phyloP scores from a whole-genome alignment of 2,329 filamentous ascomycete genomes.

The Corniculantispora saksenae region DNA sequence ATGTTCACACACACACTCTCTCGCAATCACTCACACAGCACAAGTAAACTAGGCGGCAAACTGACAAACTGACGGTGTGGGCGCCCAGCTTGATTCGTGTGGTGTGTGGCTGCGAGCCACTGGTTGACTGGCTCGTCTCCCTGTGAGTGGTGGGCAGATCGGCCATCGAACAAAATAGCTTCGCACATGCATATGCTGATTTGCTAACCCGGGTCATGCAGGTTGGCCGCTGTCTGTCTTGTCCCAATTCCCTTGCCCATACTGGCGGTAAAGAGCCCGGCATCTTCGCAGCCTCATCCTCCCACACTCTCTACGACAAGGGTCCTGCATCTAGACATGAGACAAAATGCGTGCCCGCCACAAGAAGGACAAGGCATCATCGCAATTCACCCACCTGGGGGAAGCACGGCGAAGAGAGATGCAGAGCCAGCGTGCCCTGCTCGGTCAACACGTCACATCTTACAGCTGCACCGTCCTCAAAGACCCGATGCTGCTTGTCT shows the following conservation, averaged over 20 bases:
- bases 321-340: slow-evolving; percentile 1
- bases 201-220: neutral
- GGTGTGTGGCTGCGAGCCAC: neutral
- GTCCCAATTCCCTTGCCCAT: neutral
- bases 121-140: neutral
- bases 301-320: neutral
- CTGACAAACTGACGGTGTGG: slow-evolving; percentile 3
- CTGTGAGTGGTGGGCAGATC: neutral
- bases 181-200: neutral
- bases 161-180: neutral
- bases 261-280: slow-evolving; percentile 4
- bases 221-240: neutral
- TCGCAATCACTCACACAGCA: neutral
- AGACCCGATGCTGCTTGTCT: neutral
- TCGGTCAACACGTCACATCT: neutral
- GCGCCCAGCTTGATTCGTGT: neutral
- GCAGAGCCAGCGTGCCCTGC: neutral
- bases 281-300: neutral
- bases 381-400: neutral
- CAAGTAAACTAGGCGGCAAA: neutral
- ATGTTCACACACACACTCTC: neutral
- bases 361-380: neutral
- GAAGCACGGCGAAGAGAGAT: neutral
- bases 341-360: neutral
- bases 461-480: neutral